Base-by-base conservation (phyloP, 768 basidiomycete species). In the Rickenella mellea region DNA sequence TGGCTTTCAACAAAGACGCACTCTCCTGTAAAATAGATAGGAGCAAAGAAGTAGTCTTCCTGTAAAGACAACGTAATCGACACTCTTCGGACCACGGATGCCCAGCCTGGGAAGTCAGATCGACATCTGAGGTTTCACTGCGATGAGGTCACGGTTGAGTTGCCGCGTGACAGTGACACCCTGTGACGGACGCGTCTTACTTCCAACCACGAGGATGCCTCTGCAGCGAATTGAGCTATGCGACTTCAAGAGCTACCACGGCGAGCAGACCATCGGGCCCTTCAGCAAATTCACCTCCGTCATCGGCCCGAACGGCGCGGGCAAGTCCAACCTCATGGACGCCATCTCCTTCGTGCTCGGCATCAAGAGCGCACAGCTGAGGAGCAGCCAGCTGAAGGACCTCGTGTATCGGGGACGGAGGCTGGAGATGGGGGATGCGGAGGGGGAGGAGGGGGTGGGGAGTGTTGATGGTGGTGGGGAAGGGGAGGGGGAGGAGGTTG, bases 241-340 rank as follows among this genome's bases (percentile, higher is more conserved):
- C 65, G 86, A 97, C 74, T 97, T 98, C 73, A 99, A 98, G 67
- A 96, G 91, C 0, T 99, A 98, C 58, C 73, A 88, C 45, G 81
- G 83, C 28, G 82, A 85, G 57, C 86, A 91, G 59, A 74, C 76
- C 22, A 89, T 93, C 37, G 92, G 91, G 1, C 91, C 91, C 1
- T 92, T 93, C 67, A 79, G 76, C 65, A 80, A 82, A 55, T 99
- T 99, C 64, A 93, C 94, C 0, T 94, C 90, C 9, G 74, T 97
- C 42, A 97, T 99, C 52, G 96, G 96, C 17, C 94, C 96, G 27
- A 98, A 99, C 82, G 94, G 96, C 44, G 91, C 94, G 1, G 96
- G 96, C 46, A 98, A 99, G 59, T 94, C 91, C 8, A 99, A 99
- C 60, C 78, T 98, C 43, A 98, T 98, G 96, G 96, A 99, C 58